phyloP scores from a whole-genome alignment of 2,329 filamentous ascomycete genomes.

The Epicoccum sorghinum region DNA sequence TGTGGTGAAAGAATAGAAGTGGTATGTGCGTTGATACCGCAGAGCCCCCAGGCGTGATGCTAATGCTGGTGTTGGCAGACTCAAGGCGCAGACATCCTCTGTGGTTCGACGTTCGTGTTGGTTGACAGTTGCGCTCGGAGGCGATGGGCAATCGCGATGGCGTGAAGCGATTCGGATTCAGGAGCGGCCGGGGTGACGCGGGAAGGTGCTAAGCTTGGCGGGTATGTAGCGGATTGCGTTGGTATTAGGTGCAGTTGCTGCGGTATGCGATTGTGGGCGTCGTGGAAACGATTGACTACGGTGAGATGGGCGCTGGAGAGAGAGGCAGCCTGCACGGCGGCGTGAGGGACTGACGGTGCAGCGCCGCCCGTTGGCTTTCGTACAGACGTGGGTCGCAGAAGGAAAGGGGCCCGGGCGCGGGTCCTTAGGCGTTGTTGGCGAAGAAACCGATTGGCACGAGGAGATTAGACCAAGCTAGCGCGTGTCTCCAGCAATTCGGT shows the following conservation, averaged over 20 bases:
- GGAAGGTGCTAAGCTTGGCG: conserved; percentile 28
- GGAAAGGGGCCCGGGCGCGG: conserved; percentile 20
- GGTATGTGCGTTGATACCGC: conserved; percentile 14
- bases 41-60: conserved; percentile 18
- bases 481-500: not conserved
- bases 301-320: conserved; percentile 36
- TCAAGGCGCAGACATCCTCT: conserved; percentile 20
- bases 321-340: conserved; percentile 25
- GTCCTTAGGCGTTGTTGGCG: conserved; percentile 16
- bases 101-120: conserved; percentile 5
- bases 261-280: conserved; percentile 16
- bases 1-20: conserved; percentile 29
- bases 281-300: conserved; percentile 49
- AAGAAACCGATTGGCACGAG: conserved; percentile 16
- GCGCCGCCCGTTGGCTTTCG: conserved; percentile 18
- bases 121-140: conserved; percentile 9
- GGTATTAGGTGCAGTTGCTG: conserved; percentile 24
- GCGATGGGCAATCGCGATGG: conserved; percentile 15
- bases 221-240: conserved; percentile 19
- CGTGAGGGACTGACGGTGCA: conserved; percentile 21
- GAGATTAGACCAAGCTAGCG: conserved; percentile 12
- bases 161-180: conserved; percentile 12
- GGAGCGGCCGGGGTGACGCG: conserved; percentile 10
- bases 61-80: conserved; percentile 12
- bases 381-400: conserved; percentile 10